Percentiles rank a stretch among this genome's conserved stretches.
These are phyloP conservation scores for Fusarium pseudograminearum DNA, from an alignment of 2,329 filamentous ascomycete species.

Conservation along the genomic window DNA sequence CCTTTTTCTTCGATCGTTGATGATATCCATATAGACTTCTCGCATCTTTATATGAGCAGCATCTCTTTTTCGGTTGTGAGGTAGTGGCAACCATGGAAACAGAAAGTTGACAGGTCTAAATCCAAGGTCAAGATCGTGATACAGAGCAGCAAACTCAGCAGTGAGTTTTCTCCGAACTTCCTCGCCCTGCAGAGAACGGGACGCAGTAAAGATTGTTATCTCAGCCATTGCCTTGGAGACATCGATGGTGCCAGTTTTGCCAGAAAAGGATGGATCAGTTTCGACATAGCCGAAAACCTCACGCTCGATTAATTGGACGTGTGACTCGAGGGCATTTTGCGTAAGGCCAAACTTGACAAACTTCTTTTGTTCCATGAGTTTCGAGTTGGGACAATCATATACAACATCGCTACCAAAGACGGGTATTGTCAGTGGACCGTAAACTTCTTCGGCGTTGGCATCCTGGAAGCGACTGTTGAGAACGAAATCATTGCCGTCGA, in stretches of 20 bases:
- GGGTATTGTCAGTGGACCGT: slow-evolving; percentile 63
- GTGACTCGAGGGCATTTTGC: slow-evolving; percentile 70
- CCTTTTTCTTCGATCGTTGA: slow-evolving; percentile 69
- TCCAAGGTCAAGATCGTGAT: slow-evolving; percentile 81
- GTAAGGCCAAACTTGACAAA: slow-evolving; percentile 80
- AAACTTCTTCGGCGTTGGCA: slow-evolving; percentile 67
- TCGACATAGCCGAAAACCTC: slow-evolving; percentile 77
- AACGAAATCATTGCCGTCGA: slow-evolving; percentile 67
- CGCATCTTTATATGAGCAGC: slow-evolving; percentile 77
- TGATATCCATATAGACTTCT: slow-evolving; percentile 77
- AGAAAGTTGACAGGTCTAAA: slow-evolving; percentile 87
- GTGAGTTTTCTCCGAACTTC: slow-evolving; percentile 80
- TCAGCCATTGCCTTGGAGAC: slow-evolving; percentile 77
- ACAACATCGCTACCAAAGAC: slow-evolving; percentile 83
- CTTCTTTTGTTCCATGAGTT: slow-evolving; percentile 92
- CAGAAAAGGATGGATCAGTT: slow-evolving; percentile 67
- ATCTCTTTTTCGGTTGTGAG: slow-evolving; percentile 80
- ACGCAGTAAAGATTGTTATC: slow-evolving; percentile 85
- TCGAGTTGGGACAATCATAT: slow-evolving; percentile 86
- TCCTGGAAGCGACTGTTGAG: slow-evolving; percentile 66
- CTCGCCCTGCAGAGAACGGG: slow-evolving; percentile 78
- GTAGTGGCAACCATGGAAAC: slow-evolving; percentile 81
- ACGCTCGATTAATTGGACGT: slow-evolving; percentile 77
- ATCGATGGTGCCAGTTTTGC: slow-evolving; percentile 70
- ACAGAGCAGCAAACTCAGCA: slow-evolving; percentile 78